phyloP scores from a whole-genome alignment of 805 yeast species.

The Dipodascus geniculatus region DNA sequence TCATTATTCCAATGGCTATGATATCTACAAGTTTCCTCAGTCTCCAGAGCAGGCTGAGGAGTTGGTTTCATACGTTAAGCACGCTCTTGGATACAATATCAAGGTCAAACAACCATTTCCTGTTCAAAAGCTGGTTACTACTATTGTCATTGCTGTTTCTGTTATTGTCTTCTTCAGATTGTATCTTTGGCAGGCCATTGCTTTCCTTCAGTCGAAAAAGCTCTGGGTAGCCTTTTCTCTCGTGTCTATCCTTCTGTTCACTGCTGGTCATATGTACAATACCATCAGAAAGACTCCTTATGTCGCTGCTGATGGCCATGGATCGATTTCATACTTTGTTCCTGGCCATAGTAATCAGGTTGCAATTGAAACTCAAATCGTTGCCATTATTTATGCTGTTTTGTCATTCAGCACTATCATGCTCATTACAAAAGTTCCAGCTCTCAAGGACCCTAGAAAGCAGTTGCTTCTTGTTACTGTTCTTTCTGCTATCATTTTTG shows the following conservation, averaged over 20 bases:
- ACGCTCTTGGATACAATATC: conserved; percentile 18
- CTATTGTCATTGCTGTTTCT: conserved; percentile 6
- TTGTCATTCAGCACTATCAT: conserved; percentile 49
- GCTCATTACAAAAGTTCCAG: conserved; percentile 47
- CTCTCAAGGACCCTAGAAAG: conserved; percentile 32
- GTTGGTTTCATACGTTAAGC: conserved; percentile 10
- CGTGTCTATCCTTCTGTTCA: conserved; percentile 57
- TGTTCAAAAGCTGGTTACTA: conserved; percentile 15
- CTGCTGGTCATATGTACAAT: conserved; percentile 89
- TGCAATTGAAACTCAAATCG: conserved; percentile 82
- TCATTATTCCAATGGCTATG: conserved; percentile 15
- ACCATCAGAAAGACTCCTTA: conserved; percentile 61
- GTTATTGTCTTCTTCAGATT: conserved; percentile 14
- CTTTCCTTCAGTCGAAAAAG: conserved; percentile 37
- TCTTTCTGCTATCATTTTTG: conserved; percentile 35
- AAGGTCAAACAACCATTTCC: conserved; percentile 23
- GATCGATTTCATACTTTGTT: conserved; percentile 40
- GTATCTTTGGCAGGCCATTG: conserved; percentile 1
- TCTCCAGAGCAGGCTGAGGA: conserved; percentile 16
- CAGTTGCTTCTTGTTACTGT: conserved; percentile 38
- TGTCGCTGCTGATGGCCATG: conserved; percentile 32
- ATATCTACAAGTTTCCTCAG: conserved; percentile 20
- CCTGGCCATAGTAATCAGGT: conserved; percentile 66
- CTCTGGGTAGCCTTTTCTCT: conserved; percentile 66
- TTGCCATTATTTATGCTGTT: conserved; percentile 61